Evolutionary conservation across 2,329 filamentous ascomycete genomes (phyloP).

Genomic region (Pestalotiopsis sp.): DNA sequence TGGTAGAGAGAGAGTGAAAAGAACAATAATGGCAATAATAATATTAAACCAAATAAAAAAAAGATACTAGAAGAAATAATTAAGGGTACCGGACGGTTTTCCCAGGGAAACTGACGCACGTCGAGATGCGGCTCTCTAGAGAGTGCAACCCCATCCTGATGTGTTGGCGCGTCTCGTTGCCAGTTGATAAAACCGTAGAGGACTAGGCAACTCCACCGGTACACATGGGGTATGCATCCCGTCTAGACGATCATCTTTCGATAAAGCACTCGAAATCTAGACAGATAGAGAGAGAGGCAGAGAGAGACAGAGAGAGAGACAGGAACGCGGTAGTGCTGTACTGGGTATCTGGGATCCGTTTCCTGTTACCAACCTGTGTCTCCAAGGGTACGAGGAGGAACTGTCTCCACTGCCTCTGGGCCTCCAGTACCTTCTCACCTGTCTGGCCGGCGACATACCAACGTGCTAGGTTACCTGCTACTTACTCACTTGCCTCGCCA

Average conservation of each 20-base stretch:
- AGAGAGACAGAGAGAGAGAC: neutral
- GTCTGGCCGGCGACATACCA: slow-evolving; percentile 14
- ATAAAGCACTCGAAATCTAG: slow-evolving; percentile 39
- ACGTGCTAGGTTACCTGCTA: slow-evolving; percentile 21
- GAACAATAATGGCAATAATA: neutral
- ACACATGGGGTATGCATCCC: slow-evolving; percentile 53
- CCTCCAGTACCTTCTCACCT: too few species aligned
- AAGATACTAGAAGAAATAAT: slow-evolving; percentile 4
- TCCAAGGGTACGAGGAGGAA: too few species aligned
- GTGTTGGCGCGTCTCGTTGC: slow-evolving; percentile 86
- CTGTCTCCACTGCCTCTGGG: too few species aligned
- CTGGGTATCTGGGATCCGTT: slow-evolving; percentile 27
- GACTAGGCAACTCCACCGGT: slow-evolving; percentile 66
- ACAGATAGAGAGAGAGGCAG: neutral
- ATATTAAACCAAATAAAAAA: slow-evolving; percentile 8
- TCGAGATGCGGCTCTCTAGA: slow-evolving; percentile 66
- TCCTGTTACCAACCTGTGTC: slow-evolving; percentile 15
- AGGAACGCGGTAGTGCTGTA: slow-evolving; percentile 17
- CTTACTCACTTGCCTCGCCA: neutral
- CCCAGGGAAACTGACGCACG: slow-evolving; percentile 53
- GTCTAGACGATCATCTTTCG: slow-evolving; percentile 51
- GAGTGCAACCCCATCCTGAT: slow-evolving; percentile 76
- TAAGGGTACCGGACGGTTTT: slow-evolving; percentile 41
- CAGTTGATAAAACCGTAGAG: slow-evolving; percentile 73
- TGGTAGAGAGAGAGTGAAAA: neutral